phyloP scores from a whole-genome alignment of 495 filamentous ascomycete species.

The Penicillium cosmopolitanum region DNA sequence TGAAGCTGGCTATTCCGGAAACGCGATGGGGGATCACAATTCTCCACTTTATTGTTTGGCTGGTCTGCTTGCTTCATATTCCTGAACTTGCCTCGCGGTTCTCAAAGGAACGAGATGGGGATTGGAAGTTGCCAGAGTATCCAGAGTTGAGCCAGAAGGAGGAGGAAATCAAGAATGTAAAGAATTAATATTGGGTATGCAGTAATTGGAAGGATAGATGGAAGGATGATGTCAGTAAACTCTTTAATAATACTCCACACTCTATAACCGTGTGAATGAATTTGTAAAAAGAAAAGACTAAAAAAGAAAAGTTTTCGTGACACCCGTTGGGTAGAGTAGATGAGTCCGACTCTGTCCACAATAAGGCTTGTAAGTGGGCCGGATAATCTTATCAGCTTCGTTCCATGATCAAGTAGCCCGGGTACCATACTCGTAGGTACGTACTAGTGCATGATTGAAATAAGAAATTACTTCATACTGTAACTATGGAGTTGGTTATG shows the following conservation, averaged over 20 bases:
- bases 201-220: too few species aligned
- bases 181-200: neutral
- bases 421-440: too few species aligned
- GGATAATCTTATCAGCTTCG: neutral
- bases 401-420: neutral
- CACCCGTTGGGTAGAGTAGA: too few species aligned
- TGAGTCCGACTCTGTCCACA: too few species aligned
- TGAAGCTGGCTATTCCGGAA: constrained; percentile 24
- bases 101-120: constrained; percentile 22
- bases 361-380: neutral
- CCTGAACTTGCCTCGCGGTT: constrained; percentile 26
- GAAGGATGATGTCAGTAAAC: too few species aligned
- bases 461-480: neutral
- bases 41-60: constrained; percentile 24
- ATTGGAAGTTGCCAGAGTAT: constrained; percentile 36
- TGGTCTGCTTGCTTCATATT: constrained; percentile 27
- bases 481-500: neutral
- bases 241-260: too few species aligned
- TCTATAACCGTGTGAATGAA: too few species aligned
- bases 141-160: constrained; percentile 6
- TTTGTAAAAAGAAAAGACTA: too few species aligned
- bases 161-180: neutral
- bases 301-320: too few species aligned
- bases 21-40: constrained; percentile 29
- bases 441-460: neutral